Percentiles rank a stretch among this genome's conserved stretches.
Evolutionary conservation across 495 filamentous ascomycete species (phyloP).

Genomic region (Aspergillus ostianus): DNA sequence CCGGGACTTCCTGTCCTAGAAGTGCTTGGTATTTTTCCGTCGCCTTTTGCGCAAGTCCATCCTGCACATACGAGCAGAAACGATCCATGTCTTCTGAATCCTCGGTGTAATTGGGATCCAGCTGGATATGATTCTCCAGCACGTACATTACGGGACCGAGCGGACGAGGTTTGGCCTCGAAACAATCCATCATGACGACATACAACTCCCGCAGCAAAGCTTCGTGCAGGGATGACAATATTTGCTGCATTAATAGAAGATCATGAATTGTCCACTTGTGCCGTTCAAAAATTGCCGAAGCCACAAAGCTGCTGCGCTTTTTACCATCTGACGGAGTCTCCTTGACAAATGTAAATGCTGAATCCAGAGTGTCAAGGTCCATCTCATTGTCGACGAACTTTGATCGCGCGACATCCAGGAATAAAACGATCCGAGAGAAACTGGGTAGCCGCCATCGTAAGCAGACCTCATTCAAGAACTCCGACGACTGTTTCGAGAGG

Average conservation of each 20-base stretch:
- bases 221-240: slow-evolving; percentile 74
- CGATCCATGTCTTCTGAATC: slow-evolving; percentile 63
- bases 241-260: slow-evolving; percentile 68
- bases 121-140: slow-evolving; percentile 76
- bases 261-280: slow-evolving; percentile 79
- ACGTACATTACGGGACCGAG: slow-evolving; percentile 80
- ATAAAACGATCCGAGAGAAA: slow-evolving; percentile 74
- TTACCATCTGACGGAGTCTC: slow-evolving; percentile 57
- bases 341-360: slow-evolving; percentile 78
- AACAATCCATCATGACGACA: slow-evolving; percentile 81
- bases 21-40: slow-evolving; percentile 68
- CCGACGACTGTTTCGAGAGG: slow-evolving; percentile 77
- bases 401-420: slow-evolving; percentile 79
- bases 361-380: slow-evolving; percentile 73
- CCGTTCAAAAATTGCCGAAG: slow-evolving; percentile 54
- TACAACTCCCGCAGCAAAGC: slow-evolving; percentile 84
- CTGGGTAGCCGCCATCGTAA: slow-evolving; percentile 88
- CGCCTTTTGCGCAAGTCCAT: slow-evolving; percentile 72
- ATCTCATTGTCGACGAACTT: slow-evolving; percentile 89
- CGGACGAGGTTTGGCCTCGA: slow-evolving; percentile 76
- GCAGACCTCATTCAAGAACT: slow-evolving; percentile 81
- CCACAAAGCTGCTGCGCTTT: slow-evolving; percentile 47
- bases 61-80: slow-evolving; percentile 66
- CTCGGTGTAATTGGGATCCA: slow-evolving; percentile 71
- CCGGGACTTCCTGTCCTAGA: slow-evolving; percentile 70